Percentiles rank a stretch among this genome's conserved stretches.
Evolutionary conservation across 2,329 filamentous ascomycete species (phyloP).

Genomic region (Leptographium galeiforme): DNA sequence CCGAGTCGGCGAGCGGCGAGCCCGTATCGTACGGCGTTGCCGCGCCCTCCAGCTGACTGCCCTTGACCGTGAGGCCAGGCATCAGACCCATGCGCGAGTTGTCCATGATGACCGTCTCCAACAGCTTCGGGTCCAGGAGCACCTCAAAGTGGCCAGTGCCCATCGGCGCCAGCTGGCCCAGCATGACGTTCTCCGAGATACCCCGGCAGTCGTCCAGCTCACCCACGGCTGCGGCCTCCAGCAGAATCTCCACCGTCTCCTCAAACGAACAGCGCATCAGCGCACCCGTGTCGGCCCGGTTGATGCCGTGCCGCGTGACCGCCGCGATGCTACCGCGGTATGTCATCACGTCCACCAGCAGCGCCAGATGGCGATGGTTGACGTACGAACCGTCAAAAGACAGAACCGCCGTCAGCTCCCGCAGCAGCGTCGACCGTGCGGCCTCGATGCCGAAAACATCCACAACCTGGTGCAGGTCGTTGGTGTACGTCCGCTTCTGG

Average conservation of each 20-base stretch:
- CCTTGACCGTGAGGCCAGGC: conserved; percentile 66
- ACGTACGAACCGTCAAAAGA: conserved; percentile 99
- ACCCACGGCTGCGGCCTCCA: conserved; percentile 87
- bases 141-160: conserved; percentile 95
- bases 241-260: conserved; percentile 94
- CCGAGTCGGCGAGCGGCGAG: conserved; percentile 63
- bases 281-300: conserved; percentile 91
- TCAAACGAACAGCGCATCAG: conserved; percentile 99
- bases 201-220: conserved; percentile 96
- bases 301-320: conserved; percentile 96
- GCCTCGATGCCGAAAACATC: conserved; percentile 95
- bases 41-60: conserved; percentile 62
- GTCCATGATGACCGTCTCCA: conserved; percentile 87
- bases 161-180: conserved; percentile 93
- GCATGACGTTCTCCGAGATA: conserved; percentile 97
- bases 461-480: conserved; percentile 89
- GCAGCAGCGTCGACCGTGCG: conserved; percentile 71
- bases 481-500: conserved; percentile 73
- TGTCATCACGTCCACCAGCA: conserved; percentile 96
- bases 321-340: conserved; percentile 88
- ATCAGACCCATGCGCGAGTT: conserved; percentile 77
- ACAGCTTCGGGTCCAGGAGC: conserved; percentile 85
- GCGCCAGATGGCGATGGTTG: conserved; percentile 92
- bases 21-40: conserved; percentile 90
- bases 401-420: conserved; percentile 82